Conservation (phyloP, 306 rosid genomes). For the Prosopis cineraria region DNA sequence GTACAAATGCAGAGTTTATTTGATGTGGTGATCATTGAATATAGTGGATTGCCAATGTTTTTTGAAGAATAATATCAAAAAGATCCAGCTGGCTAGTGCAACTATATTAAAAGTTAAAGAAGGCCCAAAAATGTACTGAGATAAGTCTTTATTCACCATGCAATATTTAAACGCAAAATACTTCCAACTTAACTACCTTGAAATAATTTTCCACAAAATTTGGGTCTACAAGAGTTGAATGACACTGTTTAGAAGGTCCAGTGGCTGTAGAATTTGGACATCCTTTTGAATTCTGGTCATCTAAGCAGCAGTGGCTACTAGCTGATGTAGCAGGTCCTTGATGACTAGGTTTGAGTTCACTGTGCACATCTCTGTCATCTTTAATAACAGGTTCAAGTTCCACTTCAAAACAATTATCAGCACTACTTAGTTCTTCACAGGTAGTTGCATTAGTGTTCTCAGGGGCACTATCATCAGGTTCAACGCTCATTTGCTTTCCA, state of each 20-base stretch:
- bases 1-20: not conserved
- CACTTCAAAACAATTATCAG: constrained; percentile 43
- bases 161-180: not conserved
- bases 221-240: constrained; percentile 74
- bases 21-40: not conserved
- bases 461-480: constrained; percentile 38
- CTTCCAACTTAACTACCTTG: constrained; percentile 61
- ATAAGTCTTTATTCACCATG: constrained; percentile 21
- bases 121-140: constrained; percentile 4
- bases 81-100: constrained; percentile 5
- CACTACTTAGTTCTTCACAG: constrained; percentile 38
- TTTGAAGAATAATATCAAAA: constrained; percentile 19
- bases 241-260: constrained; percentile 57
- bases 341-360: constrained; percentile 44
- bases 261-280: constrained; percentile 42
- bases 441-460: constrained; percentile 39
- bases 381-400: constrained; percentile 35
- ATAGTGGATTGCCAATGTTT: constrained; percentile 7
- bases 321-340: constrained; percentile 48
- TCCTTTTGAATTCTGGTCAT: constrained; percentile 37
- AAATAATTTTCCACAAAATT: constrained; percentile 93
- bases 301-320: constrained; percentile 41
- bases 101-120: constrained; percentile 9
- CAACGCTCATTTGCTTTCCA: constrained; percentile 33
- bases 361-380: constrained; percentile 37